Conservation (phyloP, 1,139 yeast genomes). For the Pichia sp. region DNA sequence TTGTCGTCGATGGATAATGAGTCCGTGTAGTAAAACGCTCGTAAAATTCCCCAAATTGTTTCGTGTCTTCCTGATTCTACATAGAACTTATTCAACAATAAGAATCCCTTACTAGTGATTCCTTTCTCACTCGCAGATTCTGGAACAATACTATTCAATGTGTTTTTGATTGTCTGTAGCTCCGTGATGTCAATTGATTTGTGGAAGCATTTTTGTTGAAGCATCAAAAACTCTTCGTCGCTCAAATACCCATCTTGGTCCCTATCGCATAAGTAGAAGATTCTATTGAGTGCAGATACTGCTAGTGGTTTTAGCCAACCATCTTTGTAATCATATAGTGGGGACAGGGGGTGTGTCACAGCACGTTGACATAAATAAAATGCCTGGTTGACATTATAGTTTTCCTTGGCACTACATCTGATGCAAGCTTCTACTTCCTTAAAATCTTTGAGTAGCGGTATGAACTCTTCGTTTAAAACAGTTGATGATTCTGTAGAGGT, state of each 20-base stretch:
- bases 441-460: conserved; percentile 81
- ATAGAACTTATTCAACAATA: conserved; percentile 69
- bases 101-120: conserved; percentile 69
- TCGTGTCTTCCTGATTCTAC: conserved; percentile 93
- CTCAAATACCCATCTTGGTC: conserved; percentile 85
- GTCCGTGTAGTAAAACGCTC: conserved; percentile 87
- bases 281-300: conserved; percentile 67
- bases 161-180: conserved; percentile 45
- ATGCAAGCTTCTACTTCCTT: conserved; percentile 93
- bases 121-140: conserved; percentile 40
- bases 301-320: conserved; percentile 78
- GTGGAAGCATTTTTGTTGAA: conserved; percentile 75
- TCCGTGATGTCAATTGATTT: conserved; percentile 53
- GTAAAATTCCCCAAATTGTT: conserved; percentile 88
- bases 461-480: conserved; percentile 64
- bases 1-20: conserved; percentile 79
- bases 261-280: conserved; percentile 78
- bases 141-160: conserved; percentile 31
- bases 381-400: conserved; percentile 78
- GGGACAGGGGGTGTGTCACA: conserved; percentile 89
- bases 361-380: conserved; percentile 91
- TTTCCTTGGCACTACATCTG: conserved; percentile 76
- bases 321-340: conserved; percentile 87
- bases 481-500: conserved; percentile 28
- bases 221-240: conserved; percentile 60